These are phyloP conservation scores for Dioscorea alata DNA, from an alignment of 106 monocot species.

Conservation along the genomic window DNA sequence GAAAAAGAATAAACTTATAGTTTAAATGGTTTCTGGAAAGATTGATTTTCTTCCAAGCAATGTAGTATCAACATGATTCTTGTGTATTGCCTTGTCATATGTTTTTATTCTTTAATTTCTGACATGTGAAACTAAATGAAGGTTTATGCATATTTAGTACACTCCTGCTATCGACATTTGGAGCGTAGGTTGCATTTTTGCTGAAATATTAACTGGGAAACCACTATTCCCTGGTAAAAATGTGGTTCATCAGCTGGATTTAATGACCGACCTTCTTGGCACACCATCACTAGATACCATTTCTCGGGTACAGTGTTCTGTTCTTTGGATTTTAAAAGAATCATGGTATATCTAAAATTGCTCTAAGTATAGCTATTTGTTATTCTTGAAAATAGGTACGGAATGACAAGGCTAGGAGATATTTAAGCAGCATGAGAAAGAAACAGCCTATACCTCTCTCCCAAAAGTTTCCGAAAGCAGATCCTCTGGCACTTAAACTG, in stretches of 20 bases:
- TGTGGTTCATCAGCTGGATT: constrained; percentile 35
- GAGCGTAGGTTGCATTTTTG: constrained; percentile 62
- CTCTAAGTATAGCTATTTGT: not conserved
- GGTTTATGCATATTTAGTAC: constrained; percentile 23
- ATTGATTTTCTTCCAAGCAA: too few relatives aligned
- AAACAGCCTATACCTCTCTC: constrained; percentile 35
- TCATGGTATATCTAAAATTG: too few relatives aligned
- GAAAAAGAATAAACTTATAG: too few relatives aligned
- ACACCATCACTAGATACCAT: constrained; percentile 47
- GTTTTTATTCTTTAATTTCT: too few relatives aligned
- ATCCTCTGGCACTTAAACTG: constrained; percentile 37
- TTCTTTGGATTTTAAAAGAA: too few relatives aligned
- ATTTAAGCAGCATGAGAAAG: constrained; percentile 49
- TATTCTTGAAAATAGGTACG: constrained; percentile 21
- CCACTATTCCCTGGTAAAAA: constrained; percentile 59
- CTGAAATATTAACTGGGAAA: constrained; percentile 49
- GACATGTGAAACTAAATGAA: too few relatives aligned
- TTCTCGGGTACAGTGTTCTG: constrained; percentile 25
- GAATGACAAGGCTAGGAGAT: constrained; percentile 53
- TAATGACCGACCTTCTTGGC: constrained; percentile 36
- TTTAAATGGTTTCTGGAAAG: too few relatives aligned
- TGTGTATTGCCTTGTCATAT: too few relatives aligned
- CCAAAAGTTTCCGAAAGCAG: constrained; percentile 42
- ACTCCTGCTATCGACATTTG: constrained; percentile 58
- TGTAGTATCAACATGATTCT: too few relatives aligned